Evolutionary conservation across 2,329 filamentous ascomycete genomes (phyloP).

Genomic region (Botryotinia convoluta): DNA sequence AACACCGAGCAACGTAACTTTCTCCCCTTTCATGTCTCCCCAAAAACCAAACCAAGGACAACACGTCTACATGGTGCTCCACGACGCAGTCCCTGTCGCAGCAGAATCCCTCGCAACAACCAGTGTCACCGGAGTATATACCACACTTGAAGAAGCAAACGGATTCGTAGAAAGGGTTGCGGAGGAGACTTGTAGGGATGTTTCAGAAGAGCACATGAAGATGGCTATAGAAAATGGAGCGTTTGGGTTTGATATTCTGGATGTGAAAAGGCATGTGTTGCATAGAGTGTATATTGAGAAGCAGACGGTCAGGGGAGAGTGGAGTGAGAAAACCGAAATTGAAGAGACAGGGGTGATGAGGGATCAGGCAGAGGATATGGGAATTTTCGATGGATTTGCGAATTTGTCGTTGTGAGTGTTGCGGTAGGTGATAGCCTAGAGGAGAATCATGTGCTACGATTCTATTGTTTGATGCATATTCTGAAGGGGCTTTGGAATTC

Average conservation of each 20-base stretch:
- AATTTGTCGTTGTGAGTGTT: background rate
- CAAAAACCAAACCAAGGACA: background rate
- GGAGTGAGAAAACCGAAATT: background rate
- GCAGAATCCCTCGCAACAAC: background rate
- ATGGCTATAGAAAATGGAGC: background rate
- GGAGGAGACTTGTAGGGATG: slow-evolving; percentile 1
- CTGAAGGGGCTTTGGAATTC: background rate
- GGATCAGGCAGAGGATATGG: background rate
- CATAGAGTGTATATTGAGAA: background rate
- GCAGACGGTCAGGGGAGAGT: background rate
- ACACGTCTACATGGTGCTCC: background rate
- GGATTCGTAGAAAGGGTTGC: background rate
- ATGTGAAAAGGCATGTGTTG: background rate
- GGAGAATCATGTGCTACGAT: too few species aligned
- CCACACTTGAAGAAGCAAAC: slow-evolving; percentile 3
- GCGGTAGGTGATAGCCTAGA: background rate
- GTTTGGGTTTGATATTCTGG: slow-evolving; percentile 7
- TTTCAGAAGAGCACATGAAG: background rate
- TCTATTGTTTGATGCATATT: background rate
- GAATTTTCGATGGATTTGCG: background rate
- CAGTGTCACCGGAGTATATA: background rate
- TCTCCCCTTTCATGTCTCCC: background rate
- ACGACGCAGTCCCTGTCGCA: background rate
- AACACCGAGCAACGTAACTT: background rate
- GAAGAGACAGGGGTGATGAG: background rate